Base-by-base conservation (phyloP, 371 early-diverging fungal species). In the Rhizopus sp. region DNA sequence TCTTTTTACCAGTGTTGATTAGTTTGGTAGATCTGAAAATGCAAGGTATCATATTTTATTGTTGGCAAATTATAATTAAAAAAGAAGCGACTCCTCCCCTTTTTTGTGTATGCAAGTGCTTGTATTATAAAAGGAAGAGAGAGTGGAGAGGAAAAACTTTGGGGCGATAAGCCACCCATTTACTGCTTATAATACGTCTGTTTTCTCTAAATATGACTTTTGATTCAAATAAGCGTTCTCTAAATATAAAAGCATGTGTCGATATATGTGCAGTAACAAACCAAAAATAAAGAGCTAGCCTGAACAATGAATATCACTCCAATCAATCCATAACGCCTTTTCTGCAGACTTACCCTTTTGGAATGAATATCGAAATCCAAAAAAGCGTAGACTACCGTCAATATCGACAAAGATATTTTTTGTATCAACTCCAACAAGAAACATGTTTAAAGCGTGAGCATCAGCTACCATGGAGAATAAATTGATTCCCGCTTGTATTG, bases 391-490 rank as follows among this genome's bases (percentile, higher is more conserved):
- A 1, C 35, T 48, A 3, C 47, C 39, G 40, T 61, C 62, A 12
- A 33, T n/a, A 7, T 45, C 40, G 1, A 66, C 50, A 17, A 38
- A 45, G 0, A 66, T 2, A 9, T n/a, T 45, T 0, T 61, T 46
- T 7, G 12, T 2, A 3, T 38, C 30, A 2, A 66, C 39, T 16
- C 47, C 15, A 5, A 57, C 50, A 0, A 66, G 31, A 10, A 54
- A 61, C 12, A 57, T 54, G 17, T 38, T 29, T 4, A 39, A 7
- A 5, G 38, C 0, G 30, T 66, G 66, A 30, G 66, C 66, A 50
- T 66, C 66, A 2, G 29, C 9, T 10, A 66, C 6, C n/a, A 57
- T 60, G 0, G 61, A 57, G n/a, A 61, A 66, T 7, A 66, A 4
- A 3, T 42, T 44, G 16, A 66, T 50, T 4, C 39, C 61, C 30